Base-by-base conservation (phyloP, 768 basidiomycete genomes). In the Macrolepiota dolichaula region DNA sequence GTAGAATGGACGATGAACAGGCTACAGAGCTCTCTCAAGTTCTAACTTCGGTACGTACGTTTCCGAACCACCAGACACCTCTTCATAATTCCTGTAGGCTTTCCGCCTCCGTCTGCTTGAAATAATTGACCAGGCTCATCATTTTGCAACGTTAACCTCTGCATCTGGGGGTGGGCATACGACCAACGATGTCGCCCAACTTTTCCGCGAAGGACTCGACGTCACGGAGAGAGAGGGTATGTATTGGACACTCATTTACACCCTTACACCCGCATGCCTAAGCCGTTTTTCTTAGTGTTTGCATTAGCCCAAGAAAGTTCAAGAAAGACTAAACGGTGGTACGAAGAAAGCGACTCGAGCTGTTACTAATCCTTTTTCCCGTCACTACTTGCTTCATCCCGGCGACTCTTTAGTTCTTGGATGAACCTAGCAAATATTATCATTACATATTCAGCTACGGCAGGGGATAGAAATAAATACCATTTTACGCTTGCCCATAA, bases 141-240 rank as follows among this genome's bases (percentile, higher is more conserved):
- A 95, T 68, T 94, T 94, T 73, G 92, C 87, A 37, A 81, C 85
- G 0, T 72, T 89, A 17, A 89, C 87, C 27, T 80, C 83, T 46
- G 78, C 83, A 19, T 79, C 80, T 11, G 81, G 81, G 2, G 76
- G 81, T 3, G 80, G 82, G 2, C 76, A 82, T 3, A 71, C 79
- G 11, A 76, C 78, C 6, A 84, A 81, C 13, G 87, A 89, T 63
- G 70, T 76, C 1, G 85, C 91, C 5, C 88, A 90, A 64, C 76
- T 83, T 12, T 98, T 98, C 68, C 79, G 93, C 65, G 95, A 96
- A 71, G 96, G 95, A 1, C 82, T 98, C 62, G 95, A 98, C 58
- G 86, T 84, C n/a, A 92, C 92, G 13, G 95, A 98, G 71, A 83
- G 96, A 64, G 94, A 96, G 78, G 66, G 95, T 96, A 70, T 80